These are phyloP conservation scores for Amniculicola lignicola DNA, from an alignment of 495 filamentous ascomycete genomes.

Conservation along the genomic window DNA sequence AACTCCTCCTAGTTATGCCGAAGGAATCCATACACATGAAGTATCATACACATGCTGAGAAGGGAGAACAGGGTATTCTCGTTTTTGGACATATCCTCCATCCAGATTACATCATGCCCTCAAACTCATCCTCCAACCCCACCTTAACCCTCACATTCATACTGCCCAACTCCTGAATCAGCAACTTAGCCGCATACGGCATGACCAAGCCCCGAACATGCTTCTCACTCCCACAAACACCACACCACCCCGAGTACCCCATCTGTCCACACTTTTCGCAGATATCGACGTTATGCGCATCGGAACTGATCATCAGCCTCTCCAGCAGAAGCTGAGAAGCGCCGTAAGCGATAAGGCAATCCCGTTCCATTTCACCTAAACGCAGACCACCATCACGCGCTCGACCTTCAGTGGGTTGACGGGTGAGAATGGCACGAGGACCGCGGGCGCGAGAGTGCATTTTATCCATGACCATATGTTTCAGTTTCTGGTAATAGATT, in stretches of 20 bases:
- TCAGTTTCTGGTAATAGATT: slow-evolving; percentile 99
- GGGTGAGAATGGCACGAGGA: slow-evolving; percentile 84
- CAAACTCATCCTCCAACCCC: slow-evolving; percentile 88
- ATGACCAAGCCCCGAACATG: slow-evolving; percentile 87
- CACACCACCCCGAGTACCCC: slow-evolving; percentile 90
- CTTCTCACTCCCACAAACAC: slow-evolving; percentile 77
- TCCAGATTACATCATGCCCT: too few relatives aligned
- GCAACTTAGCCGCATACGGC: slow-evolving; percentile 96
- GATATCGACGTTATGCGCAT: slow-evolving; percentile 85
- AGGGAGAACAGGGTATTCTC: too few relatives aligned
- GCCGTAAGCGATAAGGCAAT: slow-evolving; percentile 94
- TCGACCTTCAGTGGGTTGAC: slow-evolving; percentile 94
- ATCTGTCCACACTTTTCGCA: slow-evolving; percentile 92
- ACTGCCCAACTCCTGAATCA: slow-evolving; percentile 93
- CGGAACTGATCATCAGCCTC: slow-evolving; percentile 87
- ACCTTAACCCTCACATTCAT: slow-evolving; percentile 93
- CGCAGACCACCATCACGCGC: slow-evolving; percentile 88
- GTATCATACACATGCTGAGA: too few relatives aligned
- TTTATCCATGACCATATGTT: slow-evolving; percentile 99
- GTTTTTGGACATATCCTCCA: too few relatives aligned
- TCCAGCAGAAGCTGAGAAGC: slow-evolving; percentile 81
- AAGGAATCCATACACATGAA: too few relatives aligned
- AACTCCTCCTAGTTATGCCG: too few relatives aligned
- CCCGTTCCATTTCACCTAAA: slow-evolving; percentile 97
- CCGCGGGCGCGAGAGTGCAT: slow-evolving; percentile 95